Conservation (phyloP, 768 basidiomycete species). For the Epithele typhae region DNA sequence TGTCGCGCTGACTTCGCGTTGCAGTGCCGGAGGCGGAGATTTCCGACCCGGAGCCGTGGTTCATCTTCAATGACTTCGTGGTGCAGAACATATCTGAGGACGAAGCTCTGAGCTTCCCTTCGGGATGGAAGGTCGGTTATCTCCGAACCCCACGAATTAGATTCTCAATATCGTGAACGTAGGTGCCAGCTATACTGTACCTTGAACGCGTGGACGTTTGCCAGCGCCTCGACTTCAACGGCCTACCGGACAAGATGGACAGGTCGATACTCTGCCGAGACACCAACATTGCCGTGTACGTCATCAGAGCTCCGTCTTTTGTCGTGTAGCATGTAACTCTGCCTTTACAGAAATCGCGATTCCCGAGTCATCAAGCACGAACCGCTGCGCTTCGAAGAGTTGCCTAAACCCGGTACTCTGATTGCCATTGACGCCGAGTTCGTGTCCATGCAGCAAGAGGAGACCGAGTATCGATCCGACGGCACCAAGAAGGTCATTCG, state of each 20-base stretch:
- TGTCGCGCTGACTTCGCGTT: too few relatives aligned
- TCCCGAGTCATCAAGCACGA: slow-evolving; percentile 72
- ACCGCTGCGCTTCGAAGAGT: slow-evolving; percentile 62
- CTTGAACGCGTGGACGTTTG: slow-evolving; percentile 69
- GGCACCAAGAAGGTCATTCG: slow-evolving; percentile 90
- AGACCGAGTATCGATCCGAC: slow-evolving; percentile 92
- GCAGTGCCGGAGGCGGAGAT: slow-evolving; percentile 69
- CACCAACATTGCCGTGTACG: slow-evolving; percentile 83
- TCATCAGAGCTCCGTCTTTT: too few relatives aligned
- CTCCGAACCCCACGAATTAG: not conserved
- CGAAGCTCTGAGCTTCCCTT: slow-evolving; percentile 84
- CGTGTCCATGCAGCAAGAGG: slow-evolving; percentile 97
- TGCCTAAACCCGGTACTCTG: slow-evolving; percentile 81
- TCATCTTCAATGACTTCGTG: slow-evolving; percentile 94
- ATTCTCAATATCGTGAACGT: not conserved
- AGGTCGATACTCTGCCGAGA: slow-evolving; percentile 75
- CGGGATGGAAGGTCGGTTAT: slow-evolving; percentile 83
- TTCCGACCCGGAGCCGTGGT: slow-evolving; percentile 57
- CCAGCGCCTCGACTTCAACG: slow-evolving; percentile 57
- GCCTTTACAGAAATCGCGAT: slow-evolving; percentile 69
- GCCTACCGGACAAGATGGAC: slow-evolving; percentile 65
- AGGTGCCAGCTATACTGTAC: slow-evolving; percentile 91
- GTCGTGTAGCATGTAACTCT: too few relatives aligned
- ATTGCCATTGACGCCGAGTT: slow-evolving; percentile 98
- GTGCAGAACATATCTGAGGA: slow-evolving; percentile 81